Evolutionary conservation across 2,329 filamentous ascomycete species (phyloP).

Genomic region (Penicillium sp.): DNA sequence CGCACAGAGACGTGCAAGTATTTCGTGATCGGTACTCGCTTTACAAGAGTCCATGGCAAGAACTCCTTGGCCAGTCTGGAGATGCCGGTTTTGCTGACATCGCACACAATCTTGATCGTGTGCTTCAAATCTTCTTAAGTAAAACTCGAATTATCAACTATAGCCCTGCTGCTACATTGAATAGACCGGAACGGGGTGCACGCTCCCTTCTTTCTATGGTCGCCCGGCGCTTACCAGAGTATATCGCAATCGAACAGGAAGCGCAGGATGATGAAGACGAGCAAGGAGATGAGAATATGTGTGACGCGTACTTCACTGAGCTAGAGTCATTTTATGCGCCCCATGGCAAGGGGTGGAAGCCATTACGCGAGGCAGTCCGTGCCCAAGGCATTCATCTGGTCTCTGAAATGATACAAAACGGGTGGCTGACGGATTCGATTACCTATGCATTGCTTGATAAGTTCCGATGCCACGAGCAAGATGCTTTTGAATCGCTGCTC

Average conservation of each 20-base stretch:
- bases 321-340: slow-evolving; percentile 41
- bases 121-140: slow-evolving; percentile 39
- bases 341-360: slow-evolving; percentile 37
- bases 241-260: slow-evolving; percentile 40
- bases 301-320: slow-evolving; percentile 43
- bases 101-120: slow-evolving; percentile 33
- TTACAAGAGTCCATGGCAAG: slow-evolving; percentile 37
- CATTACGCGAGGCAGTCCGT: slow-evolving; percentile 42
- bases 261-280: slow-evolving; percentile 33
- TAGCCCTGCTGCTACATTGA: background rate
- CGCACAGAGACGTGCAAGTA: slow-evolving; percentile 19
- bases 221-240: slow-evolving; percentile 36
- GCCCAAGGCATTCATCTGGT: slow-evolving; percentile 42
- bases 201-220: slow-evolving; percentile 42
- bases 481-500: slow-evolving; percentile 37
- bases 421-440: slow-evolving; percentile 36
- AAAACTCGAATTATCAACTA: slow-evolving; percentile 28
- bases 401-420: slow-evolving; percentile 36
- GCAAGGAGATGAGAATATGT: slow-evolving; percentile 40
- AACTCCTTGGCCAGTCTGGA: slow-evolving; percentile 32
- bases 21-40: slow-evolving; percentile 28
- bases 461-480: slow-evolving; percentile 32
- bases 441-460: slow-evolving; percentile 35
- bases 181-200: slow-evolving; percentile 21
- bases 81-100: slow-evolving; percentile 37